Evolutionary conservation across 148 eudicot genomes (phyloP).

Genomic region (Diospyros kaki): DNA sequence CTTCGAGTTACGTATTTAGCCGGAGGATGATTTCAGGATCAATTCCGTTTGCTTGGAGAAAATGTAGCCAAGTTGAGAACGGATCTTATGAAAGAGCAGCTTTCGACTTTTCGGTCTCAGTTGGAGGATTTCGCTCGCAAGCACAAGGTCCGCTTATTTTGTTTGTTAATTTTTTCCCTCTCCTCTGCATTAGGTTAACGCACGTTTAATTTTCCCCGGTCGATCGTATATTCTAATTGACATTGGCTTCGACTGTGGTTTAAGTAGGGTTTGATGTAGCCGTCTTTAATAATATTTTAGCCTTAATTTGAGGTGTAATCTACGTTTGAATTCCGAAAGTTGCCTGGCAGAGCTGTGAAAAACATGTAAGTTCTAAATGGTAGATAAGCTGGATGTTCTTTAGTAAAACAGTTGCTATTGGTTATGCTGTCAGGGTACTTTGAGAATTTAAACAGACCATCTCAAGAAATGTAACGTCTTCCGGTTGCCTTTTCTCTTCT

Average conservation of each 20-base stretch:
- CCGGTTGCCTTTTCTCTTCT: too few relatives aligned
- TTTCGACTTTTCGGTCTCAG: constrained; percentile 83
- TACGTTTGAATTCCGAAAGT: neutral
- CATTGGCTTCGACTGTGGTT: neutral
- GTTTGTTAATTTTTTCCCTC: neutral
- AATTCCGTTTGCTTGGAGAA: constrained; percentile 75
- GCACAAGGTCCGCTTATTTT: constrained; percentile 58
- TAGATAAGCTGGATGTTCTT: neutral
- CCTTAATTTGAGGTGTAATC: neutral
- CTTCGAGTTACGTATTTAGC: too few relatives aligned
- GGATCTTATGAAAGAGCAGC: constrained; percentile 95
- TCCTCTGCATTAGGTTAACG: neutral
- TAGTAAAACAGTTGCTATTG: neutral
- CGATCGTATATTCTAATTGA: neutral
- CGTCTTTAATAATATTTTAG: neutral
- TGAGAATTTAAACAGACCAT: neutral
- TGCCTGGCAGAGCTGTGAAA: neutral
- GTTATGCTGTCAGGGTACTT: neutral
- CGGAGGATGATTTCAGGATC: constrained; percentile 47
- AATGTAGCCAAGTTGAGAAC: constrained; percentile 90
- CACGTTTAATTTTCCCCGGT: too few relatives aligned
- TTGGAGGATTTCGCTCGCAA: constrained; percentile 96
- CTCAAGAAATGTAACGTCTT: neutral
- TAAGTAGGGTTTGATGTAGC: neutral
- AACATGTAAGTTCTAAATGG: neutral